Evolutionary conservation across 208 protist genomes (phyloP).

Genomic region (Leishmania amazonensis): DNA sequence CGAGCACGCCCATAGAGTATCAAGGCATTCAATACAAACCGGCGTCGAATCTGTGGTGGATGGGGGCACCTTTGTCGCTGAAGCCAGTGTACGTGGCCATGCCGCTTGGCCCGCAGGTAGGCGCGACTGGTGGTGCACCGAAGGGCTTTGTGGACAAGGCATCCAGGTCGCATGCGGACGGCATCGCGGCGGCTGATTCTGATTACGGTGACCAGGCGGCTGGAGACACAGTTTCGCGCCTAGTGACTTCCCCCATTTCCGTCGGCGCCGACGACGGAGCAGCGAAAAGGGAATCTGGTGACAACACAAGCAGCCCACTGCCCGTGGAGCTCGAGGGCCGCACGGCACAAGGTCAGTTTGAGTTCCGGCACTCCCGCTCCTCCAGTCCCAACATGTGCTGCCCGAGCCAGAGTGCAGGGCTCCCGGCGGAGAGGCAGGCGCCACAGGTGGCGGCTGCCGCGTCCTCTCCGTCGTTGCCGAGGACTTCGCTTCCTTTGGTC

Average conservation of each 20-base stretch:
- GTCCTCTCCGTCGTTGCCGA: neutral
- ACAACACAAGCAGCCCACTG: neutral
- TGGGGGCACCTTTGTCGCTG: slow-evolving; percentile 67
- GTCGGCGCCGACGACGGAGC: neutral
- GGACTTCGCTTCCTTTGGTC: neutral
- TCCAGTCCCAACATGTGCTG: slow-evolving; percentile 2
- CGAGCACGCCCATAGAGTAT: slow-evolving; percentile 28
- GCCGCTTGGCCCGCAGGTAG: neutral
- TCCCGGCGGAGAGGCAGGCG: too few relatives aligned
- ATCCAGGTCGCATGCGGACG: neutral
- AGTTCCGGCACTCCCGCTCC: slow-evolving; percentile 18
- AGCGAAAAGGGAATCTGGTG: neutral
- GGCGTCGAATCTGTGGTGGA: slow-evolving; percentile 74
- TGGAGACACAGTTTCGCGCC: neutral
- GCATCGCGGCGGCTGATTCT: neutral
- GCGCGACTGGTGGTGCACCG: neutral
- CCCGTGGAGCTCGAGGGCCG: slow-evolving; percentile 5
- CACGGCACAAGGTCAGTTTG: slow-evolving; percentile 30
- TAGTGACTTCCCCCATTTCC: neutral
- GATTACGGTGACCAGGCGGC: neutral
- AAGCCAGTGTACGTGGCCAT: slow-evolving; percentile 60
- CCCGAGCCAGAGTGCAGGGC: neutral
- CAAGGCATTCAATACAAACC: slow-evolving; percentile 44
- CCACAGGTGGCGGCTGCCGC: neutral
- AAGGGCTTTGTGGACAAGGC: neutral